Conservation (phyloP, 164 flowering plant species). For the Vitis rotundifolia region DNA sequence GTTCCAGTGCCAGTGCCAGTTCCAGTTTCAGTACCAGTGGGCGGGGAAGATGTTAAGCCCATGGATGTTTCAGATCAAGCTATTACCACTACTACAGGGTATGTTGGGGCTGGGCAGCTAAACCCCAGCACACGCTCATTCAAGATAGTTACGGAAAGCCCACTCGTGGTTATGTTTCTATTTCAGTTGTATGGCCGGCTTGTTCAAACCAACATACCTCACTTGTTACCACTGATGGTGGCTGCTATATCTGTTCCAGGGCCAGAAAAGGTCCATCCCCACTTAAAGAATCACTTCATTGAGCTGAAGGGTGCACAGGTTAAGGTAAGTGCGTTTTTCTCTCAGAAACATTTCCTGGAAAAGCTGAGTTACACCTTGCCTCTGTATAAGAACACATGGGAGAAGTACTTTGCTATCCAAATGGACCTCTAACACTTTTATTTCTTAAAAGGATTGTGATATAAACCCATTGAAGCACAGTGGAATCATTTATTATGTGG, state of each 20-base stretch:
- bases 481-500: too few relatives aligned
- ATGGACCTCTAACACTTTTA: neutral
- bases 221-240: slow-evolving; percentile 89
- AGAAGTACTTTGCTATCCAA: too few relatives aligned
- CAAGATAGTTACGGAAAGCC: slow-evolving; percentile 94
- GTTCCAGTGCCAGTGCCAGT: too few relatives aligned
- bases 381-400: neutral
- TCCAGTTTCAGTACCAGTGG: neutral
- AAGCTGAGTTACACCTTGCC: too few relatives aligned
- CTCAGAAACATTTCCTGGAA: too few relatives aligned
- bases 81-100: slow-evolving; percentile 24
- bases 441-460: neutral
- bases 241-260: slow-evolving; percentile 94
- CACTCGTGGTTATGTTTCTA: slow-evolving; percentile 94
- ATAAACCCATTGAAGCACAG: too few relatives aligned
- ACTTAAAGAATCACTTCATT: slow-evolving; percentile 71
- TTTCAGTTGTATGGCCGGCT: slow-evolving; percentile 85
- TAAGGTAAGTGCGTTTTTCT: slow-evolving; percentile 50
- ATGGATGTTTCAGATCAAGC: slow-evolving; percentile 57
- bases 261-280: slow-evolving; percentile 83
- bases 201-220: slow-evolving; percentile 92
- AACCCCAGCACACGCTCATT: slow-evolving; percentile 92
- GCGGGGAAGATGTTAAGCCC: slow-evolving; percentile 60
- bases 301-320: slow-evolving; percentile 98
- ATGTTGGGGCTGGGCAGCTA: slow-evolving; percentile 59